Evolutionary conservation across 257 asterid species (phyloP).

Genomic region (Misopates orontium): DNA sequence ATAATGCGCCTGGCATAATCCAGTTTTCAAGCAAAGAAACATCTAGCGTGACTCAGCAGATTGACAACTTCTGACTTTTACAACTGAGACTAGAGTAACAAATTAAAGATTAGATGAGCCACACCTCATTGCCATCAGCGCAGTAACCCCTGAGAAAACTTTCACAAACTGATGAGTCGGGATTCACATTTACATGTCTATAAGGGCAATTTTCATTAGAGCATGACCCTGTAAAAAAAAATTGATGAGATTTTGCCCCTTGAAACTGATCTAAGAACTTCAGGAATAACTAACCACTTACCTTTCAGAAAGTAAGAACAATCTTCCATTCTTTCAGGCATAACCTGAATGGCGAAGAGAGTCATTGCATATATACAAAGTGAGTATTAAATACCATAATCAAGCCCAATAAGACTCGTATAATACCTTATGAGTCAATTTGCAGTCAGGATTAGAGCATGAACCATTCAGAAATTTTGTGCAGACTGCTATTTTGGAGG

Average conservation of each 20-base stretch:
- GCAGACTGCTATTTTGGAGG: conserved; percentile 90
- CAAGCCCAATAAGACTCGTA: conserved; percentile 22
- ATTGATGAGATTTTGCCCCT: conserved; percentile 27
- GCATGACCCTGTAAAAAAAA: conserved; percentile 72
- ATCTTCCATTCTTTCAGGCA: conserved; percentile 98
- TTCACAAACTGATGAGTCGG: conserved; percentile 70
- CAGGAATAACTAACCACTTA: conserved; percentile 31
- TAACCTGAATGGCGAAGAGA: conserved; percentile 51
- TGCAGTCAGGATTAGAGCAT: conserved; percentile 69
- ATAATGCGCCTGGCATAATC: background rate
- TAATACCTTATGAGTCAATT: conserved; percentile 91
- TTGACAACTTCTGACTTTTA: conserved; percentile 6
- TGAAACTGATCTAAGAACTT: conserved; percentile 6
- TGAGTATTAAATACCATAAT: conserved; percentile 7
- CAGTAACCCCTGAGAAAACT: conserved; percentile 92
- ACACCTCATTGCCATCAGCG: conserved; percentile 94
- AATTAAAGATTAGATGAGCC: conserved; percentile 29
- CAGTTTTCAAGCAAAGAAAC: conserved; percentile 11
- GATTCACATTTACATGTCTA: conserved; percentile 84
- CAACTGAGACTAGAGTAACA: conserved; percentile 14
- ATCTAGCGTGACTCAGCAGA: background rate
- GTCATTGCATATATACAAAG: conserved; percentile 26
- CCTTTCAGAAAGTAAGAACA: conserved; percentile 94
- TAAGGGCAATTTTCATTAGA: conserved; percentile 85
- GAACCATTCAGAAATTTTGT: conserved; percentile 82